Percentiles rank a stretch among this genome's conserved stretches.
These are phyloP conservation scores for Tephrocybe sp. DNA, from an alignment of 768 basidiomycete genomes.

Conservation along the genomic window DNA sequence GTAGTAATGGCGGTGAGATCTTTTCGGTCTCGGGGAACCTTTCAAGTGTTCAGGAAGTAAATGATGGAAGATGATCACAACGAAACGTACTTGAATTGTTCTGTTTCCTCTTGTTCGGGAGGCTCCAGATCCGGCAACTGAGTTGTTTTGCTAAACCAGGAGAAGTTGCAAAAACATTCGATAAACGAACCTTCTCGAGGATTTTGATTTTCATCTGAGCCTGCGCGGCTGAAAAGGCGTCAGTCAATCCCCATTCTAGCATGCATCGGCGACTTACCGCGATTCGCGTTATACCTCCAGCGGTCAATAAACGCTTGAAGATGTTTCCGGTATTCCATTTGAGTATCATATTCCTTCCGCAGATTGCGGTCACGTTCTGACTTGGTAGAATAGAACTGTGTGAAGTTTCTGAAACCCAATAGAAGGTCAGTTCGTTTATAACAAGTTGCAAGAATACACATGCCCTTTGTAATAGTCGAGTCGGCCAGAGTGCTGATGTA, in stretches of 20 bases:
- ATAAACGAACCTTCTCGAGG: slow-evolving; percentile 61
- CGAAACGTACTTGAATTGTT: slow-evolving; percentile 74
- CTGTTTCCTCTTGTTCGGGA: slow-evolving; percentile 89
- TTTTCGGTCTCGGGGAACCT: slow-evolving; percentile 97
- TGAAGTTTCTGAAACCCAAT: slow-evolving; percentile 77
- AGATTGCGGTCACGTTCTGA: slow-evolving; percentile 90
- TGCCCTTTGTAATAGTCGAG: slow-evolving; percentile 98
- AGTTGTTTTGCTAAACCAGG: background rate
- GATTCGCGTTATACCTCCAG: slow-evolving; percentile 97
- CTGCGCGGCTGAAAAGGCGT: slow-evolving; percentile 65
- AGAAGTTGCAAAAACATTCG: background rate
- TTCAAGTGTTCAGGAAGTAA: background rate
- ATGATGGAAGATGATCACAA: background rate
- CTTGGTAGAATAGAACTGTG: slow-evolving; percentile 98
- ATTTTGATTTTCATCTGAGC: slow-evolving; percentile 77
- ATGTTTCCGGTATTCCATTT: slow-evolving; percentile 93
- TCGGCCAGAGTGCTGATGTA: slow-evolving; percentile 91
- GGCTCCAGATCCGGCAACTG: slow-evolving; percentile 91
- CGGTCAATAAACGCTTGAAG: slow-evolving; percentile 97
- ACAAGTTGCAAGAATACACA: slow-evolving; percentile 10
- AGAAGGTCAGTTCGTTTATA: too few species aligned
- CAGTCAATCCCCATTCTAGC: background rate
- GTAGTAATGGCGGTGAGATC: slow-evolving; percentile 92
- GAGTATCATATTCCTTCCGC: slow-evolving; percentile 93
- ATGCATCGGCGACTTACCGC: slow-evolving; percentile 45